These are phyloP conservation scores for Leccinum subgranulosum DNA, from an alignment of 768 basidiomycete genomes.

Conservation along the genomic window DNA sequence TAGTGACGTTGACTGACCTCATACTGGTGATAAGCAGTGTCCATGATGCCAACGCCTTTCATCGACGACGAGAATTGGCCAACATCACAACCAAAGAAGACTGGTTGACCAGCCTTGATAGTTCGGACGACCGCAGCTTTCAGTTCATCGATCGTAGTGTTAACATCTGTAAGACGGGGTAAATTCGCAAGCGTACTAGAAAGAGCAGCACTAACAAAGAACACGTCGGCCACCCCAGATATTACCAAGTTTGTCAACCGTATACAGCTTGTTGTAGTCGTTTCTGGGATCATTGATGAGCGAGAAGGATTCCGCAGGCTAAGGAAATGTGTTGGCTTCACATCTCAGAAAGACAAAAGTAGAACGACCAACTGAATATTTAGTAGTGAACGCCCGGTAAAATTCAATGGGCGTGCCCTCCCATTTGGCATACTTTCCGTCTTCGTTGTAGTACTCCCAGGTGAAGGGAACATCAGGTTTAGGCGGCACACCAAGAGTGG, in stretches of 20 bases:
- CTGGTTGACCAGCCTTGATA: conserved; percentile 83
- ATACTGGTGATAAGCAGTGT: conserved; percentile 76
- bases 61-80: conserved; percentile 74
- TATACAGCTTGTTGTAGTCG: conserved; percentile 76
- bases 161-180: conserved; percentile 60
- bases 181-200: background rate
- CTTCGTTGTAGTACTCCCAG: conserved; percentile 87
- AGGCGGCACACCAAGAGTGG: conserved; percentile 85
- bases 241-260: conserved; percentile 91
- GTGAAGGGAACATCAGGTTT: conserved; percentile 64
- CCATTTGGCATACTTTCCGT: conserved; percentile 73
- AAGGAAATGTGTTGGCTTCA: background rate
- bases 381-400: conserved; percentile 60
- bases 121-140: conserved; percentile 81
- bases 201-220: conserved; percentile 53
- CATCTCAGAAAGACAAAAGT: background rate
- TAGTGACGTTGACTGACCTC: conserved; percentile 43
- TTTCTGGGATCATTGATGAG: conserved; percentile 96
- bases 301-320: conserved; percentile 81
- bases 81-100: conserved; percentile 97
- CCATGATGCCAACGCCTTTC: conserved; percentile 73
- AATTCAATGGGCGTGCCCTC: conserved; percentile 81
- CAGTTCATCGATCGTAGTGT: conserved; percentile 78
- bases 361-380: conserved; percentile 46
- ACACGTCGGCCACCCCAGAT: conserved; percentile 85